phyloP scores from a whole-genome alignment of 257 asterid species.

The Solanum bulbocastanum region DNA sequence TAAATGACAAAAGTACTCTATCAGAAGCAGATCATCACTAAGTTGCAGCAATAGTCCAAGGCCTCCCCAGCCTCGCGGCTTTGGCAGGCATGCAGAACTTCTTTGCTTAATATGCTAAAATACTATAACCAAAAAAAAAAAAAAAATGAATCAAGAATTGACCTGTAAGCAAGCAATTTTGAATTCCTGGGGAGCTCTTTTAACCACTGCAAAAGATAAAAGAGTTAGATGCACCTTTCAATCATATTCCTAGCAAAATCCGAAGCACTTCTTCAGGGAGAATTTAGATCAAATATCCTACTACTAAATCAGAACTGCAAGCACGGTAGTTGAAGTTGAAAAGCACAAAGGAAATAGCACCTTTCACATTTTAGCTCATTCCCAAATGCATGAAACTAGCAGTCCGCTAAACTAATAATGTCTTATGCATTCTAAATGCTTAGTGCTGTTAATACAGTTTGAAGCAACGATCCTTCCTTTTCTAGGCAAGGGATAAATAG shows the following conservation, averaged over 20 bases:
- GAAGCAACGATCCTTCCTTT: not conserved
- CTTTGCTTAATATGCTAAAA: not conserved
- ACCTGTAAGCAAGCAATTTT: constrained; percentile 95
- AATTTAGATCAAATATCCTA: not conserved
- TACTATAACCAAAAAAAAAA: not conserved
- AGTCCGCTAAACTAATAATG: not conserved
- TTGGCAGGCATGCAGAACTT: not conserved
- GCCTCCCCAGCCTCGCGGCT: not conserved
- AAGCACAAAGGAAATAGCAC: not conserved
- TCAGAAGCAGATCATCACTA: not conserved
- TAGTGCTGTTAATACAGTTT: not conserved
- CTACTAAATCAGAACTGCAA: not conserved
- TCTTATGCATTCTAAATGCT: not conserved
- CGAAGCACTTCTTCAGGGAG: not conserved
- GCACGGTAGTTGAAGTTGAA: not conserved
- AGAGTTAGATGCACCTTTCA: not conserved
- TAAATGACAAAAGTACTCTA: not conserved
- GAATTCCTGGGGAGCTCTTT: constrained; percentile 96
- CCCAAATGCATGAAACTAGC: not conserved
- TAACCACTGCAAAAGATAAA: constrained; percentile 64
- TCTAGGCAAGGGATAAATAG: not conserved
- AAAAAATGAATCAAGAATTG: constrained; percentile 8
- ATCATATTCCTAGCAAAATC: not conserved
- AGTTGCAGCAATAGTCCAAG: not conserved
- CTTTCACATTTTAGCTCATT: not conserved